Base-by-base conservation (phyloP, 192 early-diverging fungal genomes). In the Chytriomyces sp. region DNA sequence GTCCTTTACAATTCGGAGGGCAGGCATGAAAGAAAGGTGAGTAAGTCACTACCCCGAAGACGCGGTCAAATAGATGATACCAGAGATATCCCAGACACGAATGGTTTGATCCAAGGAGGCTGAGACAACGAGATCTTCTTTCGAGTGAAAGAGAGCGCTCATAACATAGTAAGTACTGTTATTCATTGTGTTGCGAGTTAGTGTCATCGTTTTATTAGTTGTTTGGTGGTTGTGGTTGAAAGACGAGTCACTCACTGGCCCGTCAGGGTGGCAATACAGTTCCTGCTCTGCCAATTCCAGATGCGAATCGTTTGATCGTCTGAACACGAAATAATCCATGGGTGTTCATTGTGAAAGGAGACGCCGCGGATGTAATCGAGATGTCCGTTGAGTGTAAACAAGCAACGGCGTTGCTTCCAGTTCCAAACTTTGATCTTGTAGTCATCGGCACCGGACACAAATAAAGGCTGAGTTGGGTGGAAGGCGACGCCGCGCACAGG, bases 361-460 rank as follows among this genome's bases (percentile, higher is more conserved):
- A 96, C 94, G 3, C 94, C 94, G 64, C 98, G 93, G 39, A 99
- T 94, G 73, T 96, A 99, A 75, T 99, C 98, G 73, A 99, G 80
- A 84, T 99, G 98, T 4, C 98, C 98, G 52, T 93, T 95, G 38
- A 99, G 85, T 25, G 98, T 98, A 70, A 97, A 99, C 33, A 95
- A 83, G 76, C 95, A 99, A 72, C 95, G 91, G 17, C 94, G 88
- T 53, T 91, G 93, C 81, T 98, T 98, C 88, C 96, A 93, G 85
- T 98, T 98, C 98, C 98, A 99, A 19, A 99, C 95, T 81, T 96
- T 97, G 75, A 99, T 94, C 81, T 98, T 99, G 88, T 98, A 96
- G 81, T 99, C 98, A 76, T 99, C 98, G 64, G 94, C 98, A 37
- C 94, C 96, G 37, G 95, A 95, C 4, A 96, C 98, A 80, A 99